These are phyloP conservation scores for Agroathelia rolfsii DNA, from an alignment of 1,284 basidiomycete species.

Conservation along the genomic window DNA sequence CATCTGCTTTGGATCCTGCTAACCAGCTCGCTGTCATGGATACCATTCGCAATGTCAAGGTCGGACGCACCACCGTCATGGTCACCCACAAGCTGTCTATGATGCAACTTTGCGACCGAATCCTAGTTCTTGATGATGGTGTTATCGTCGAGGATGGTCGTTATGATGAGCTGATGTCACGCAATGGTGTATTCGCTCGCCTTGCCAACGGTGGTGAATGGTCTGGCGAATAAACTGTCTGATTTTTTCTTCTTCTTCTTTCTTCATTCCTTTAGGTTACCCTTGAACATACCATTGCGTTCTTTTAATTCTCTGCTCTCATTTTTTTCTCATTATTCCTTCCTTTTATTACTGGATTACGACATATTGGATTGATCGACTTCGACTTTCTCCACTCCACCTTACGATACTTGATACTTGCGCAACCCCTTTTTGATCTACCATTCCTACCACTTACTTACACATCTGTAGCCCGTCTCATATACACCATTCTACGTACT, in stretches of 20 bases:
- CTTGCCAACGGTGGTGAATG: conserved; percentile 85
- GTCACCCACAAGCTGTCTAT: conserved; percentile 89
- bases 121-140: conserved; percentile 77
- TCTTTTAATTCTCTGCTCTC: no score
- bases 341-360: no score
- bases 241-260: conserved; percentile 2
- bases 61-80: conserved; percentile 75
- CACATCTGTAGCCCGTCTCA: no score
- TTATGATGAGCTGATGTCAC: conserved; percentile 61
- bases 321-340: no score
- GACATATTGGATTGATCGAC: no score
- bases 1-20: conserved; percentile 77
- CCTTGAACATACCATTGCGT: no score
- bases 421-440: no score
- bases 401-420: no score
- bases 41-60: conserved; percentile 56
- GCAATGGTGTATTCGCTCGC: conserved; percentile 69
- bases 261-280: conserved; percentile 4
- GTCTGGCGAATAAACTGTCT: conserved; percentile 33
- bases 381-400: no score
- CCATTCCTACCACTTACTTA: no score
- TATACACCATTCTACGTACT: no score
- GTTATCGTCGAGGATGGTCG: conserved; percentile 71
- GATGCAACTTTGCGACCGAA: conserved; percentile 88
- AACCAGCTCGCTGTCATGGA: conserved; percentile 78